Conservation (phyloP, 805 yeast genomes). For the Saturnispora zaruensis region DNA sequence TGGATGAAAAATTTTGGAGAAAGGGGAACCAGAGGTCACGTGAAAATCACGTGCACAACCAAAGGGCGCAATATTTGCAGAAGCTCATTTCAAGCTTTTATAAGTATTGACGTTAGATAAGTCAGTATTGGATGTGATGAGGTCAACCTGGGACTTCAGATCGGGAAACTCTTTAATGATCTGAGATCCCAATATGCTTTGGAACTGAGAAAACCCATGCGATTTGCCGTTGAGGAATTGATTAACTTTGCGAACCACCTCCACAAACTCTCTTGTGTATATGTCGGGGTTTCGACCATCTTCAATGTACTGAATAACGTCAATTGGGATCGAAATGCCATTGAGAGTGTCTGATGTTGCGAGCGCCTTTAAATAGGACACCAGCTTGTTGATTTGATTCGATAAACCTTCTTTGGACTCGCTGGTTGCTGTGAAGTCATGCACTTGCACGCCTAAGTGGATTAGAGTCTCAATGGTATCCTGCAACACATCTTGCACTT, state of each 20-base stretch:
- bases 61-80: not conserved
- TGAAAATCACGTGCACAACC: not conserved
- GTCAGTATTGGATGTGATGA: constrained; percentile 32
- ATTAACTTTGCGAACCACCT: constrained; percentile 82
- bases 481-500: constrained; percentile 34
- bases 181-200: constrained; percentile 60
- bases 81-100: not conserved
- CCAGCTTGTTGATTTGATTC: constrained; percentile 35
- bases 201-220: constrained; percentile 45
- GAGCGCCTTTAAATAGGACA: constrained; percentile 32
- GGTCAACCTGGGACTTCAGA: constrained; percentile 47
- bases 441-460: constrained; percentile 85
- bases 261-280: constrained; percentile 93
- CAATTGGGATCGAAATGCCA: constrained; percentile 56
- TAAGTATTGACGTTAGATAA: not conserved
- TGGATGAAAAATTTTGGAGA: not conserved
- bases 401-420: constrained; percentile 59
- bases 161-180: constrained; percentile 76
- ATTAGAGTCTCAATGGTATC: constrained; percentile 69
- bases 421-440: constrained; percentile 85
- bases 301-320: constrained; percentile 85
- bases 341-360: constrained; percentile 27
- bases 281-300: constrained; percentile 97
- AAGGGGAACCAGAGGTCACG: not conserved
- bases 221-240: constrained; percentile 83